Conservation (phyloP, 768 basidiomycete genomes). For the Fibroporia radiculosa region DNA sequence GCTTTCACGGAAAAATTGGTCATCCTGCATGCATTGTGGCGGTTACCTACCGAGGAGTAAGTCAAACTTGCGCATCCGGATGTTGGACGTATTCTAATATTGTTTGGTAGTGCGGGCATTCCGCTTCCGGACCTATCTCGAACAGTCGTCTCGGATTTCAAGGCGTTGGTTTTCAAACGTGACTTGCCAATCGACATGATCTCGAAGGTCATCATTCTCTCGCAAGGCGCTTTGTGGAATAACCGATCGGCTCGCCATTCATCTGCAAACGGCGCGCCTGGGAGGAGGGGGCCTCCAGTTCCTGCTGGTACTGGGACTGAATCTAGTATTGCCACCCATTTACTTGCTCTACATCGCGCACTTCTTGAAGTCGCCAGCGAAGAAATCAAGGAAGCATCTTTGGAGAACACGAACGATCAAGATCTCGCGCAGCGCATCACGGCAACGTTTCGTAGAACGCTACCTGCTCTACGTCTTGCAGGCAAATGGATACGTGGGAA, state of each 20-base stretch:
- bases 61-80: too few relatives aligned
- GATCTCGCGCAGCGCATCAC: conserved; percentile 79
- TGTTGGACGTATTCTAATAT: too few relatives aligned
- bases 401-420: conserved; percentile 42
- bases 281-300: background rate
- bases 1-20: conserved; percentile 69
- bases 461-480: conserved; percentile 81
- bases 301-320: conserved; percentile 33
- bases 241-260: conserved; percentile 64
- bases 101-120: too few relatives aligned
- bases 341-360: conserved; percentile 54
- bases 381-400: conserved; percentile 50
- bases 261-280: conserved; percentile 3
- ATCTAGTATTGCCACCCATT: conserved; percentile 56
- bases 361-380: conserved; percentile 59
- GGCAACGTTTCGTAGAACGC: conserved; percentile 74
- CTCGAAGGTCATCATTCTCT: conserved; percentile 61
- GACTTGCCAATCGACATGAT: conserved; percentile 71
- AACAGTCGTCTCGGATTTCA: too few relatives aligned
- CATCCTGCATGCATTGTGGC: conserved; percentile 72
- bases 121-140: too few relatives aligned
- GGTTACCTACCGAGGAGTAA: conserved; percentile 47
- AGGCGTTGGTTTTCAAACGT: conserved; percentile 54
- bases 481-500: conserved; percentile 87
- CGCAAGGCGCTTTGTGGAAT: conserved; percentile 81